Evolutionary conservation across 2,329 filamentous ascomycete species (phyloP).

Genomic region (Penicillium capsulatum): DNA sequence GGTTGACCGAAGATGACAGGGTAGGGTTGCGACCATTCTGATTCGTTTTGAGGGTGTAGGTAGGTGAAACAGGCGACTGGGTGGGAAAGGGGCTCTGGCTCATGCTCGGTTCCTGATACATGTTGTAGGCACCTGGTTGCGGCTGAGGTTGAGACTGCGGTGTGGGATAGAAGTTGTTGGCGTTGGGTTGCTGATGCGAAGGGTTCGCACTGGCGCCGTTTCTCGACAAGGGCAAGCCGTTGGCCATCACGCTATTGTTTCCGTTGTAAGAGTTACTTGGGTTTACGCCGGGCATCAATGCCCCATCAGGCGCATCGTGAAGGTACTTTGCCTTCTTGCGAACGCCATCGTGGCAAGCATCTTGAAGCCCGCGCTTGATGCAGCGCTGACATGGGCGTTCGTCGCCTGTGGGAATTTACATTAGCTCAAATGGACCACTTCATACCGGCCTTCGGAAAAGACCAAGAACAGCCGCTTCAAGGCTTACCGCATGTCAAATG

Average conservation of each 20-base stretch:
- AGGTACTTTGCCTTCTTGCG: slow-evolving; percentile 99
- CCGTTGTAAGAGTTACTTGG: slow-evolving; percentile 50
- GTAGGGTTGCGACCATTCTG: slow-evolving; percentile 34
- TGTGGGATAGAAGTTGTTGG: slow-evolving; percentile 33
- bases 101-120: slow-evolving; percentile 48
- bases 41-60: slow-evolving; percentile 55
- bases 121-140: slow-evolving; percentile 35
- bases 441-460: no score
- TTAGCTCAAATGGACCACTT: no score
- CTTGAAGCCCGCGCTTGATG: slow-evolving; percentile 86
- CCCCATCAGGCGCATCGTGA: slow-evolving; percentile 88
- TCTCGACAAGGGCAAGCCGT: slow-evolving; percentile 31
- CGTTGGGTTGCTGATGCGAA: slow-evolving; percentile 22
- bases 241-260: slow-evolving; percentile 37
- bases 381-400: slow-evolving; percentile 91
- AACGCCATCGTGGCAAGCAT: slow-evolving; percentile 90
- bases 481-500: slow-evolving; percentile 96
- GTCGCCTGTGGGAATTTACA: slow-evolving; percentile 66
- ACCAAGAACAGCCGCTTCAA: slow-evolving; percentile 6
- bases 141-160: slow-evolving; percentile 30
- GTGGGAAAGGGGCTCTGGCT: slow-evolving; percentile 53
- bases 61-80: slow-evolving; percentile 70
- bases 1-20: slow-evolving; percentile 42
- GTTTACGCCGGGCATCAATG: slow-evolving; percentile 78
- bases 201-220: slow-evolving; percentile 31